Evolutionary conservation across 805 yeast genomes (phyloP), one percentile per base, ranked within the genome.

Genomic region (Grigorovia transvaalensis): DNA sequence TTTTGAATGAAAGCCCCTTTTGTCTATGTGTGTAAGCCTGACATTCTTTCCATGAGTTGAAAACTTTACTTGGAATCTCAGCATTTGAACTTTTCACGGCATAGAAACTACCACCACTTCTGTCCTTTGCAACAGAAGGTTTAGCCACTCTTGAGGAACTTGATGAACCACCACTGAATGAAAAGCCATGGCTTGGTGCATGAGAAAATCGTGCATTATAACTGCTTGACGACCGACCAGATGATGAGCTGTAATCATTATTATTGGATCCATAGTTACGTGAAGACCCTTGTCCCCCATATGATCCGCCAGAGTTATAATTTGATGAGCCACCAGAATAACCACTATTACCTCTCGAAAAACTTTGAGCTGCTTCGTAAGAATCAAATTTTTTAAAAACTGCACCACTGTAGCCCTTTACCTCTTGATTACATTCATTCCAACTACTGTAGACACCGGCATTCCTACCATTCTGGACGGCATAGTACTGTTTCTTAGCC

Each of bases 381-480:
- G 77, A 65, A 11, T 61, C 56, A 60, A 86, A 86, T 57, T 76
- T 76, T 64, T 82, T 84, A 66, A 62, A 82, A 13, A 62, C 59
- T 7, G 88, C 84, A 2, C 80, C 79, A 3, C 75, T 53, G 57
- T 64, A 82, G 0, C 90, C 88, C 7, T 59, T 56, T 0, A 82
- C 85, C 46, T 79, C 77, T 0, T 57, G 56, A 50, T 74, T 69
- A 52, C 84, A 80, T 4, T 74, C 79, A 1, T 63, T 61, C 96
- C 96, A 88, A 18, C 65, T 64, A 8, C 51, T 57, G 65, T 69
- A 88, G 0, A 88, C 71, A 0, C 95, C 96, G 1, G 68, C 59
- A 1, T 54, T 51, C 17, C 80, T 68, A 1, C 88, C 88, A 4
- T 65, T 68, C 30, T 67, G 71, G 1, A 82, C 85, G 0, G 84